phyloP scores from a whole-genome alignment of 1,139 yeast genomes.

The Eremothecium coryli region DNA sequence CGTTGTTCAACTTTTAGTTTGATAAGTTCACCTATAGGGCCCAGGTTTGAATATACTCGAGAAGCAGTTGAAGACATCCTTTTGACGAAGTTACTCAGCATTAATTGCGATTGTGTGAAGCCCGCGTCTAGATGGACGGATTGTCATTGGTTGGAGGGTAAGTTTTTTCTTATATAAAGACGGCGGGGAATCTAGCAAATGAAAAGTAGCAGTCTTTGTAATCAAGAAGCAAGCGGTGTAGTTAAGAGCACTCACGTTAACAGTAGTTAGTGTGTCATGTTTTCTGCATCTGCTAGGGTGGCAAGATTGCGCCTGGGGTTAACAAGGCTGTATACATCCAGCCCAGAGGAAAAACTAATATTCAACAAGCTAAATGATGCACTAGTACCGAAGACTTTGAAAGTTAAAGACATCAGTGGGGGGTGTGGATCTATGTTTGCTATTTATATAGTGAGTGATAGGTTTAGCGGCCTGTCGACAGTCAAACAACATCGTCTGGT shows the following conservation, averaged over 20 bases:
- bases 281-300: too few relatives aligned
- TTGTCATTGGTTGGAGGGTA: too few relatives aligned
- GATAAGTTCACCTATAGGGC: slow-evolving; percentile 48
- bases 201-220: too few relatives aligned
- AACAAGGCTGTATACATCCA: too few relatives aligned
- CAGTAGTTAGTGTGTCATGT: too few relatives aligned
- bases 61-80: slow-evolving; percentile 1
- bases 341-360: slow-evolving; percentile 60
- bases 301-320: too few relatives aligned
- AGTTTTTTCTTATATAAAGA: too few relatives aligned
- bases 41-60: slow-evolving; percentile 26
- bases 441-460: slow-evolving; percentile 60
- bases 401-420: slow-evolving; percentile 76
- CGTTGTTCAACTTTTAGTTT: slow-evolving; percentile 37
- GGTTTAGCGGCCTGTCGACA: slow-evolving; percentile 73
- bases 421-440: slow-evolving; percentile 99
- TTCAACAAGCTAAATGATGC: slow-evolving; percentile 45
- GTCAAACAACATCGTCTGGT: slow-evolving; percentile 89
- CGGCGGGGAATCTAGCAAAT: too few relatives aligned
- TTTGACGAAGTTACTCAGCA: not conserved
- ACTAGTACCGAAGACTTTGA: slow-evolving; percentile 50
- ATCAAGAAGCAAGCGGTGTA: too few relatives aligned
- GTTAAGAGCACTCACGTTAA: too few relatives aligned
- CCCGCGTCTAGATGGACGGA: too few relatives aligned
- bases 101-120: too few relatives aligned